Conservation (phyloP, 176 grass and related monocot genomes). For the Cenchrus purpureus region DNA sequence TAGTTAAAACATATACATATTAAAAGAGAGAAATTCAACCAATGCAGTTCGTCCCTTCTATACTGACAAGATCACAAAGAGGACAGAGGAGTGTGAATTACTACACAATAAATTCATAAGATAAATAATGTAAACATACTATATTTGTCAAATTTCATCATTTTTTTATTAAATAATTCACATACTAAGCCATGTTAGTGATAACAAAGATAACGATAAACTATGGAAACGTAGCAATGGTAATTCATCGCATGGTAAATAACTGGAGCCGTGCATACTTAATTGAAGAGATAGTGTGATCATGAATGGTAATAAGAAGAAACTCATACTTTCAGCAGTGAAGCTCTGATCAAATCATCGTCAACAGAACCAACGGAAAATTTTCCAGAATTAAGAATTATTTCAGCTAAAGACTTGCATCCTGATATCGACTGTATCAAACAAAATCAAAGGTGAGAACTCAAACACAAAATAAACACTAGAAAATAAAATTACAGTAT, state of each 20-base stretch:
- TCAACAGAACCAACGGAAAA: slow-evolving; percentile 41
- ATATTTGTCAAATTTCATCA: slow-evolving; percentile 8
- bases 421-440: slow-evolving; percentile 84
- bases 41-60: neutral
- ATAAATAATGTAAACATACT: neutral
- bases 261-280: neutral
- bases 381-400: slow-evolving; percentile 65
- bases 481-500: neutral
- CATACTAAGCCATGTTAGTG: slow-evolving; percentile 9
- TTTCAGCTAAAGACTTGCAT: slow-evolving; percentile 85
- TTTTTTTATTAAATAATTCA: slow-evolving; percentile 4
- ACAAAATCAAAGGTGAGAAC: slow-evolving; percentile 43
- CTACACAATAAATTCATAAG: slow-evolving; percentile 4
- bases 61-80: neutral
- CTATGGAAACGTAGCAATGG: slow-evolving; percentile 16
- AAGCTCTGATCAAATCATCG: slow-evolving; percentile 50
- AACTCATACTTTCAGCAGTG: slow-evolving; percentile 73
- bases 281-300: neutral
- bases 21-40: neutral
- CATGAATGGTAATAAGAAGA: neutral
- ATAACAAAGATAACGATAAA: slow-evolving; percentile 4
- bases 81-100: neutral
- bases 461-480: slow-evolving; percentile 5
- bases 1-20: neutral
- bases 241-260: neutral